Evolutionary conservation across 768 basidiomycete species (phyloP).

Genomic region (Trametes cingulata): DNA sequence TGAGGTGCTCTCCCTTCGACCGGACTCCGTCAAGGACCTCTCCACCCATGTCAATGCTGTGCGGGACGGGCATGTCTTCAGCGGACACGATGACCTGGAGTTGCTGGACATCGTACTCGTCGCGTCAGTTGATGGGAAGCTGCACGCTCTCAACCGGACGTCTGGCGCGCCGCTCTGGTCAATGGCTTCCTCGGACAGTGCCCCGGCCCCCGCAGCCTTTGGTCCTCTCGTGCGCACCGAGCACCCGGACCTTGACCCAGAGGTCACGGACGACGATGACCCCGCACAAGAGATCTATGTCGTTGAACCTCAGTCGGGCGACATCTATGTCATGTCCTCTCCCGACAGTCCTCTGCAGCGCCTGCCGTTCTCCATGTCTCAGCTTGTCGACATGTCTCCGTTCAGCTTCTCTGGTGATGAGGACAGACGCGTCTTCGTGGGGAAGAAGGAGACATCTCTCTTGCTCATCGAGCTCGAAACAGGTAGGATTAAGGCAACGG

Average conservation of each 20-base stretch:
- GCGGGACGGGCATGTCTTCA: slow-evolving; percentile 10
- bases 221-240: slow-evolving; percentile 74
- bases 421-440: slow-evolving; percentile 78
- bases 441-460: slow-evolving; percentile 86
- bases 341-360: slow-evolving; percentile 74
- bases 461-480: slow-evolving; percentile 76
- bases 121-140: slow-evolving; percentile 91
- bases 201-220: slow-evolving; percentile 48
- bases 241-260: slow-evolving; percentile 59
- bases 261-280: slow-evolving; percentile 52
- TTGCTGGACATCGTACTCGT: slow-evolving; percentile 84
- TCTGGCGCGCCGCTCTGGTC: slow-evolving; percentile 87
- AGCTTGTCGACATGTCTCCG: slow-evolving; percentile 86
- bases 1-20: slow-evolving; percentile 27
- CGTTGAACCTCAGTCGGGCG: slow-evolving; percentile 92
- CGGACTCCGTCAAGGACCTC: slow-evolving; percentile 22
- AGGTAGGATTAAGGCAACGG: slow-evolving; percentile 72
- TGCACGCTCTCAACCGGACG: slow-evolving; percentile 90
- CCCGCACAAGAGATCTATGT: slow-evolving; percentile 77
- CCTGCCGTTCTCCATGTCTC: slow-evolving; percentile 88
- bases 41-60: slow-evolving; percentile 23
- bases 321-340: slow-evolving; percentile 83
- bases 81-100: slow-evolving; percentile 46
- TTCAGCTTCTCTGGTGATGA: slow-evolving; percentile 75
- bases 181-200: slow-evolving; percentile 45